phyloP scores from a whole-genome alignment of 2,329 filamentous ascomycete species.

The Verticillium klebahnii region DNA sequence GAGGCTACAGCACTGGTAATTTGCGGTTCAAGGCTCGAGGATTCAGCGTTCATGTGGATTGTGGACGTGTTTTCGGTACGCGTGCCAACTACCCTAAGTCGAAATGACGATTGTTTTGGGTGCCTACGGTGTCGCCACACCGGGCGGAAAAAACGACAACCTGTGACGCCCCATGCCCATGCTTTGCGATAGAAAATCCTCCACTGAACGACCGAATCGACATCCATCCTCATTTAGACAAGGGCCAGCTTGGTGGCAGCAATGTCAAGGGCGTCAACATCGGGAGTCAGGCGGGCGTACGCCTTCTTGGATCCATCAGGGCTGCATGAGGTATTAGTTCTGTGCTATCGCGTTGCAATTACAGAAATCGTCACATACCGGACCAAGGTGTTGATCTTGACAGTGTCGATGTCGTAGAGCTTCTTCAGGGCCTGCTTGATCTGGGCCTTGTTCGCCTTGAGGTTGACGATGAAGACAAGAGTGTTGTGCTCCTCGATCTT shows the following conservation, averaged over 20 bases:
- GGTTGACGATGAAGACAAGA: conserved; percentile 92
- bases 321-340: conserved; percentile 35
- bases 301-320: conserved; percentile 99
- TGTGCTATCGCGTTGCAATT: conserved; percentile 12
- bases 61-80: not conserved
- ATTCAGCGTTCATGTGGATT: conserved; percentile 1
- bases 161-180: conserved; percentile 15
- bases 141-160: conserved; percentile 10
- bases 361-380: conserved; percentile 57
- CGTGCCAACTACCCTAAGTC: conserved; percentile 3
- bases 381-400: conserved; percentile 99
- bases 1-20: not conserved
- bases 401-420: conserved; percentile 95
- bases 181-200: conserved; percentile 8
- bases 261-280: conserved; percentile 98
- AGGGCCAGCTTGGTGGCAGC: conserved; percentile 98
- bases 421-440: conserved; percentile 98
- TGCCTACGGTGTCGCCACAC: conserved; percentile 5
- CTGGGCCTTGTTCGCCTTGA: conserved; percentile 99
- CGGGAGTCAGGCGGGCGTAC: conserved; percentile 88
- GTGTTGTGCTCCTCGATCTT: conserved; percentile 99
- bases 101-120: conserved; percentile 6
- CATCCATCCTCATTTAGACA: conserved; percentile 59
- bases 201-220: not conserved
- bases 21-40: not conserved